A percentile compares a stretch with the other conserved stretches of the same genome.
Conservation (phyloP, 2,329 filamentous ascomycete species). For the Pseudogymnoascus sp. region DNA sequence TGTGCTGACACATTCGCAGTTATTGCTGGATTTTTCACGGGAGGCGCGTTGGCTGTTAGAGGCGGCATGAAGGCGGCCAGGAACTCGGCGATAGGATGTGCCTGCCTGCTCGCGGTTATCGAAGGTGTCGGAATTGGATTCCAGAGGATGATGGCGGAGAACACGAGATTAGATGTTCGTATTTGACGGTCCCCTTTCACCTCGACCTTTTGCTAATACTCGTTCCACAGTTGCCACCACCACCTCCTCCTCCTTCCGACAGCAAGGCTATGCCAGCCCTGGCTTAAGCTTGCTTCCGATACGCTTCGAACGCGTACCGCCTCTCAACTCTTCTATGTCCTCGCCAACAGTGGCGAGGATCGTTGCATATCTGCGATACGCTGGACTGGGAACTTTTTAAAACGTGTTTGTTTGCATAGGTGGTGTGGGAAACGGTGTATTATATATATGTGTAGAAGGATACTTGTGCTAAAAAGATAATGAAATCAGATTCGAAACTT, state of each 20-base stretch:
- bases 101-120: constrained; percentile 87
- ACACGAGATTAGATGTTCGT: constrained; percentile 62
- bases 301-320: not conserved
- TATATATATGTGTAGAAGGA: constrained; percentile 4
- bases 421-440: constrained; percentile 5
- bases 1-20: constrained; percentile 36
- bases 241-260: constrained; percentile 5
- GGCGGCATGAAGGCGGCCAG: constrained; percentile 86
- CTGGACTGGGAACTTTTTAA: constrained; percentile 4
- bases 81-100: constrained; percentile 94
- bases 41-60: constrained; percentile 81
- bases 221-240: not conserved
- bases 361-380: not conserved
- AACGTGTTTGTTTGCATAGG: constrained; percentile 7
- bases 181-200: not conserved
- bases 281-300: constrained; percentile 3
- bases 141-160: constrained; percentile 86
- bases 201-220: not conserved
- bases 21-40: constrained; percentile 94
- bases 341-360: not conserved
- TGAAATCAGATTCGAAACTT: constrained; percentile 1
- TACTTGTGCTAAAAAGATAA: constrained; percentile 5
- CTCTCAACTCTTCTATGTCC: constrained; percentile 2
- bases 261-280: constrained; percentile 5
- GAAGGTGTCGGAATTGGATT: constrained; percentile 96